Percentiles rank a stretch among this genome's conserved stretches.
phyloP scores from a whole-genome alignment of 176 grass and related monocot species.

The Carex littledalei region DNA sequence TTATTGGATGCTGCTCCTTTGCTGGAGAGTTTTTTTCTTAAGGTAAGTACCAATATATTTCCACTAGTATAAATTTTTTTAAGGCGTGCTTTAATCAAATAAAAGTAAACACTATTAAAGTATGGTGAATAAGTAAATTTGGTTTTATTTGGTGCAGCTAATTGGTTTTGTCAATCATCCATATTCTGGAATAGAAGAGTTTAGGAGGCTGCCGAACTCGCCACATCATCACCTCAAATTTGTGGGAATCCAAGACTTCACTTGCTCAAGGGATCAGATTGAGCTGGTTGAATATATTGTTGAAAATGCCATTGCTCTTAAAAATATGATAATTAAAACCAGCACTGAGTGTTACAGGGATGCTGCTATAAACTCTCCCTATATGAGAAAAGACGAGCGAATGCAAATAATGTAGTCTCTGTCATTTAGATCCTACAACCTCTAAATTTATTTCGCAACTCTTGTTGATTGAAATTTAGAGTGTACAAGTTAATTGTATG shows the following conservation, averaged over 20 bases:
- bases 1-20: constrained; percentile 2
- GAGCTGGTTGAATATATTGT: constrained; percentile 9
- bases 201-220: background rate
- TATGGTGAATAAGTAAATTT: background rate
- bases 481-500: background rate
- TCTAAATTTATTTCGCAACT: background rate
- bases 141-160: background rate
- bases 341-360: background rate
- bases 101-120: background rate
- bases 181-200: background rate
- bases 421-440: background rate
- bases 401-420: background rate
- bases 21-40: background rate
- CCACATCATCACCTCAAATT: background rate
- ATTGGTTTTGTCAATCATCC: background rate
- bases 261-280: constrained; percentile 2
- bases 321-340: background rate
- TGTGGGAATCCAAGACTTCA: background rate
- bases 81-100: background rate
- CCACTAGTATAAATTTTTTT: background rate
- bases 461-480: background rate
- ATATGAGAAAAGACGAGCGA: background rate
- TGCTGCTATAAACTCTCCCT: background rate
- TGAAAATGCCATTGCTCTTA: constrained; percentile 10
- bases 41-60: background rate